Conservation (phyloP, 129 eudicot genomes). For the Oenanthe sinensis region DNA sequence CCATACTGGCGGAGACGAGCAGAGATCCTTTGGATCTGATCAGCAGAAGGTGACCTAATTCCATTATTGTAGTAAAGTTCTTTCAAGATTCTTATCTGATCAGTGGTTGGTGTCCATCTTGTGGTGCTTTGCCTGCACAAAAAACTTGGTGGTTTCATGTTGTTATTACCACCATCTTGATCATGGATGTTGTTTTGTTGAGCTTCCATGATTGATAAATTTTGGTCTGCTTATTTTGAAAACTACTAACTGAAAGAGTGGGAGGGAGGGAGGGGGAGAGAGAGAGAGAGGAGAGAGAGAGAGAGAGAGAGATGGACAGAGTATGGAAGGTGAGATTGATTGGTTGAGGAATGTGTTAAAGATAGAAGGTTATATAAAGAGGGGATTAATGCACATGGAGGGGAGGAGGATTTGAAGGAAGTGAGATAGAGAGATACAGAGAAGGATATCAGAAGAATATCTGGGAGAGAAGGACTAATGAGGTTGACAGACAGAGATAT, state of each 20-base stretch:
- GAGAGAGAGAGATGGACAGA: neutral
- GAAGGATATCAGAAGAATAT: conserved; percentile 60
- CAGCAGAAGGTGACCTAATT: conserved; percentile 81
- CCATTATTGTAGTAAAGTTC: conserved; percentile 98
- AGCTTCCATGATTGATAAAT: conserved; percentile 23
- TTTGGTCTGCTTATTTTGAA: neutral
- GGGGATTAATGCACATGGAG: conserved; percentile 16
- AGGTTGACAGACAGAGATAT: conserved; percentile 56
- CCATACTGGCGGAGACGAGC: conserved; percentile 79
- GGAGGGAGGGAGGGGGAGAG: too few species aligned
- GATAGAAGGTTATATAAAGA: conserved; percentile 13
- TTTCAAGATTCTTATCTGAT: conserved; percentile 79
- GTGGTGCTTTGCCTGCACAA: conserved; percentile 83
- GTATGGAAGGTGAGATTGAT: neutral
- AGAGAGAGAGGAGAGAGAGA: neutral
- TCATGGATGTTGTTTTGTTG: conserved; percentile 23
- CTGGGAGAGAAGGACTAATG: conserved; percentile 93
- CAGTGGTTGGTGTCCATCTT: conserved; percentile 98
- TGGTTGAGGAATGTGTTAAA: neutral
- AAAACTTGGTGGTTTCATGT: conserved; percentile 22
- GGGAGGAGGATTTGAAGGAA: conserved; percentile 17
- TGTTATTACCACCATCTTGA: conserved; percentile 13
- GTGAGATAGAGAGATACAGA: conserved; percentile 24
- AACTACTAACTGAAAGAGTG: neutral
- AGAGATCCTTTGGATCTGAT: conserved; percentile 86